Percentiles rank a stretch among this genome's conserved stretches.
Evolutionary conservation across 1,139 yeast species (phyloP).

Genomic region (Wickerhamomyces sp.): DNA sequence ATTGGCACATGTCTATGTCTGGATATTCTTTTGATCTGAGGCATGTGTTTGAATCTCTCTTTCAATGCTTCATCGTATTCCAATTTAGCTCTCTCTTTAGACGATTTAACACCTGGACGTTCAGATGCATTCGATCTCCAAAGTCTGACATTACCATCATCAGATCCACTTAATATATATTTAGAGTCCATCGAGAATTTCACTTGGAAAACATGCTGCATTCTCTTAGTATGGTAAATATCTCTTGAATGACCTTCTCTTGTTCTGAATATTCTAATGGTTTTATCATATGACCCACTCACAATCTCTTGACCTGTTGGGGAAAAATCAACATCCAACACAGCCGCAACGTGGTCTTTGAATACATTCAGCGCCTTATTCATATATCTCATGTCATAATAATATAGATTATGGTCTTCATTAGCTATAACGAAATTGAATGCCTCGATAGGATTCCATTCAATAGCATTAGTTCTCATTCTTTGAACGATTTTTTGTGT

Average conservation of each 20-base stretch:
- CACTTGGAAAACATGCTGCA: conserved; percentile 90
- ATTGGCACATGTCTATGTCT: conserved; percentile 90
- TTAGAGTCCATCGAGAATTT: conserved; percentile 84
- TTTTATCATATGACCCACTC: conserved; percentile 92
- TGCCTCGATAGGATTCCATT: conserved; percentile 99
- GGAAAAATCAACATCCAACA: conserved; percentile 88
- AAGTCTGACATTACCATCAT: conserved; percentile 89
- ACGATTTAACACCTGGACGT: conserved; percentile 73
- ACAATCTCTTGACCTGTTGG: conserved; percentile 97
- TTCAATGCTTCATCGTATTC: conserved; percentile 91
- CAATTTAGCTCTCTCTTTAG: conserved; percentile 75
- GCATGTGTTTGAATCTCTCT: conserved; percentile 93
- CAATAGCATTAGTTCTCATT: conserved; percentile 77
- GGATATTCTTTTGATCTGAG: conserved; percentile 85
- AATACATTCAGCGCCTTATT: conserved; percentile 73
- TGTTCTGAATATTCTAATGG: conserved; percentile 73
- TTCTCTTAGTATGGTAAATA: conserved; percentile 92
- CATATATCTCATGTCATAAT: conserved; percentile 95
- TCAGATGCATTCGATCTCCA: conserved; percentile 92
- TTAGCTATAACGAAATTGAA: conserved; percentile 86
- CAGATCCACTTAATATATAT: conserved; percentile 87
- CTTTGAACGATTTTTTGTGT: conserved; percentile 84
- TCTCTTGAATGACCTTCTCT: conserved; percentile 91
- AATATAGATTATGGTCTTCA: conserved; percentile 93
- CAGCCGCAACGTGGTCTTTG: conserved; percentile 96